Evolutionary conservation across 2,329 filamentous ascomycete species (phyloP), one percentile per base, ranked within the genome.

Genomic region (Rugonectria rugulosa): DNA sequence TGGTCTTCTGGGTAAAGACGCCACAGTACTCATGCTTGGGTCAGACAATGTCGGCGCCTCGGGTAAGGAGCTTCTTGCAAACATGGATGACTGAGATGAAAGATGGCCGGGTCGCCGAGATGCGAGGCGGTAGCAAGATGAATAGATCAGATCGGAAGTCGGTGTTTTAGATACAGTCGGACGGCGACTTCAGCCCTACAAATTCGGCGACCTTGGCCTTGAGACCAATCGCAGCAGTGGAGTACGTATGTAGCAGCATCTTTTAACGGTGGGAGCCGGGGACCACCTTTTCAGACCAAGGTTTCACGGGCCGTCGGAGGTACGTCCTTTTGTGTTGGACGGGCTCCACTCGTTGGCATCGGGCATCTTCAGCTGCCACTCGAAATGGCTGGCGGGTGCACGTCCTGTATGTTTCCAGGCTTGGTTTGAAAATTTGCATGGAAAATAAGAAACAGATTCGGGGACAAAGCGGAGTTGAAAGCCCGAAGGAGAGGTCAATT

Each of bases 361-460:
- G 36, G 15, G 36, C 11, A 38, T 11, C n/a, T 27, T 21, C 32
- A 45, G 41, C 41, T 20, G 17, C 27, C 12, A n/a, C 6, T 19
- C 21, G 23, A 20, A 32, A 21, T 38, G 11, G 38, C 20, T 27
- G 45, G 40, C 17, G 40, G 20, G n/a, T n/a, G 15, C 26, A 38
- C 45, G 40, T 55, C 40, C 50, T 34, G 45, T 45, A 49, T 55
- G 24, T 31, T 31, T 55, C 38, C 34, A 24, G 47, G 15, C 26
- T n/a, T n/a, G n/a, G n/a, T n/a, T n/a, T n/a, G n/a, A n/a, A n/a
- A n/a, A n/a, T n/a, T n/a, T n/a, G n/a, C n/a, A n/a, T n/a, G n/a
- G n/a, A n/a, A n/a, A n/a, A n/a, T n/a, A 27, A 27, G 24, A 27
- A 27, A 27, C 11, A 27, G n/a, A n/a, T n/a, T n/a, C n/a, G n/a